phyloP scores from a whole-genome alignment of 371 early-diverging fungal species.

The Mortierella sp. region DNA sequence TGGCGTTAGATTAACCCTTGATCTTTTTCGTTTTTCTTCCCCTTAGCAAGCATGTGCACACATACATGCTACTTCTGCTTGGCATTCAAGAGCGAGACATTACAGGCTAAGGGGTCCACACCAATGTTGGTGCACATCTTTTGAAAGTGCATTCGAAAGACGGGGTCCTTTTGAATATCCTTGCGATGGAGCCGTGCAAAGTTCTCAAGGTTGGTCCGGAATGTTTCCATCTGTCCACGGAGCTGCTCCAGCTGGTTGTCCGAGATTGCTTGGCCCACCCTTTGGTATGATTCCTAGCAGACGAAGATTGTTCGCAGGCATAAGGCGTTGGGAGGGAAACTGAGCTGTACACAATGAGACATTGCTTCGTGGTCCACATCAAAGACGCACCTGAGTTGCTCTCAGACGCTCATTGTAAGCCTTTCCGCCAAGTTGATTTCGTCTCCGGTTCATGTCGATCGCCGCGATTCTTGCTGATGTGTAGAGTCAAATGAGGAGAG shows the following conservation, averaged over 20 bases:
- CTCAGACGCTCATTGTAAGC: slow-evolving; percentile 44
- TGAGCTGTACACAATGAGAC: not conserved
- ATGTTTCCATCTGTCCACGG: slow-evolving; percentile 77
- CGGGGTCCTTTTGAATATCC: slow-evolving; percentile 90
- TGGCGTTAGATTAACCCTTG: no score
- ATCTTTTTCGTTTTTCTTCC: no score
- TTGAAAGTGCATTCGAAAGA: slow-evolving; percentile 91
- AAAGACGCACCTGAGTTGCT: slow-evolving; percentile 34
- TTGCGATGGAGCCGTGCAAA: slow-evolving; percentile 89
- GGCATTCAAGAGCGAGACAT: no score
- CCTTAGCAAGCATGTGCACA: no score
- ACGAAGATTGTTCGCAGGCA: no score
- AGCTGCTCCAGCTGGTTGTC: slow-evolving; percentile 69
- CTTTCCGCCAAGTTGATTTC: slow-evolving; percentile 37
- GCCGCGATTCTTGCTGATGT: not conserved
- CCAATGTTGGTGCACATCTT: slow-evolving; percentile 94
- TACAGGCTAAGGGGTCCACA: slow-evolving; percentile 95
- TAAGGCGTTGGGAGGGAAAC: not conserved
- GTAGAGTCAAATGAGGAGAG: not conserved
- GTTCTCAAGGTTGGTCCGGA: slow-evolving; percentile 84
- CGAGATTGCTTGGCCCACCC: slow-evolving; percentile 65
- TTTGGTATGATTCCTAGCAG: slow-evolving; percentile 62
- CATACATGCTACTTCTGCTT: no score
- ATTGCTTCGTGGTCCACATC: not conserved
- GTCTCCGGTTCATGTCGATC: slow-evolving; percentile 39